Evolutionary conservation across 306 rosid genomes (phyloP), one percentile per base, ranked within the genome.

Genomic region (Fragaria ananassa): DNA sequence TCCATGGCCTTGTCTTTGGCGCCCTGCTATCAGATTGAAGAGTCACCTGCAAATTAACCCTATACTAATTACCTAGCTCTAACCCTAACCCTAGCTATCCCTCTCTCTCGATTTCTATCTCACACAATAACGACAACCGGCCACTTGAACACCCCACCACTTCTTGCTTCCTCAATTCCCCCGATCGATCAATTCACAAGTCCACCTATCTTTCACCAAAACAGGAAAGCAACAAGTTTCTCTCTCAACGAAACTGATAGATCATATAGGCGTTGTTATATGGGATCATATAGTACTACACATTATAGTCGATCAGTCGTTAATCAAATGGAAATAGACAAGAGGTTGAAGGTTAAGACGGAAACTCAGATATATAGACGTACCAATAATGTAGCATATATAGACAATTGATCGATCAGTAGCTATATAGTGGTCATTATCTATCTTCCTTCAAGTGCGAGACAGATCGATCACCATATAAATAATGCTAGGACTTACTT

Each of bases 391-490:
- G 64, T 4, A 10, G 8, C 35, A 56, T 23, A 47, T 9, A 15
- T 46, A 9, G 34, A 56, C 13, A 19, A 4, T 2, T 61, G 19
- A 61, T 61, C 41, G 0, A 29, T 60, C 31, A 13, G 37, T 62
- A 62, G 68, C 68, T 60, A 25, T 72, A 72, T 83, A 70, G 79
- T 83, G 85, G 87, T 86, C 83, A 80, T 70, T 85, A 57, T 72
- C 79, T 45, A 15, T 42, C 74, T 44, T 35, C 27, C 58, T 67
- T 23, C 56, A 34, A 87, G 89, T 85, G 89, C 83, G 80, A 80
- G 79, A 85, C 91, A 89, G 85, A 65, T 83, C 76, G 88, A 75
- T 44, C 57, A 21, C 41, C 70, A 23, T n/a, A 9, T 12, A 6
- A 34, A 19, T 62, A 25, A 10, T 23, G 12, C 42, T 21, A 9